Percentiles rank a stretch among this genome's conserved stretches.
Evolutionary conservation across 129 eudicot species (phyloP).

Genomic region (Artemisia argyi): DNA sequence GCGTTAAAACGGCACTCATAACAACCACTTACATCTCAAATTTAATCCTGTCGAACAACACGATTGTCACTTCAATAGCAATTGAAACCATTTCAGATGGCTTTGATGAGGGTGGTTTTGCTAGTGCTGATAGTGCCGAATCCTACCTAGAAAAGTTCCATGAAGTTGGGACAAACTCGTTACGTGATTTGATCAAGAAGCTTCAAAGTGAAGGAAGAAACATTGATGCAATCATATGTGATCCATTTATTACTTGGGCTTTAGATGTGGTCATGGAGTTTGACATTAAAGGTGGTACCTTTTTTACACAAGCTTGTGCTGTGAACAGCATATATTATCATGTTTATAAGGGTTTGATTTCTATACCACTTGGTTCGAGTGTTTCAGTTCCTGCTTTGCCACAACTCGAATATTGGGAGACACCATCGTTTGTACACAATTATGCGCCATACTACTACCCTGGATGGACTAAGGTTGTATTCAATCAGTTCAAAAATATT

Average conservation of each 20-base stretch:
- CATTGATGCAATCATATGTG: constrained; percentile 36
- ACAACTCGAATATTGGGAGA: constrained; percentile 18
- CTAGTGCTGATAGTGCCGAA: constrained; percentile 12
- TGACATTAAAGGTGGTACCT: constrained; percentile 38
- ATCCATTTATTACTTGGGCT: constrained; percentile 37
- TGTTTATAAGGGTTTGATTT: constrained; percentile 27
- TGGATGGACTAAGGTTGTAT: constrained; percentile 14
- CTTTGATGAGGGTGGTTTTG: constrained; percentile 4
- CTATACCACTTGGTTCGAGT: constrained; percentile 15
- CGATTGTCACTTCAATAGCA: not conserved
- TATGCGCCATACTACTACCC: constrained; percentile 10
- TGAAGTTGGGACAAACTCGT: constrained; percentile 2
- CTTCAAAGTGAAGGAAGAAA: constrained; percentile 15
- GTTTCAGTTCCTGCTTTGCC: constrained; percentile 25
- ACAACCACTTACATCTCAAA: constrained; percentile 17
- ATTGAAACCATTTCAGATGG: not conserved
- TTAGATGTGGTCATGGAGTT: constrained; percentile 32
- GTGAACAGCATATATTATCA: constrained; percentile 46
- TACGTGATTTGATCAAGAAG: constrained; percentile 3
- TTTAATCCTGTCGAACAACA: not conserved
- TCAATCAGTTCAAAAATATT: constrained; percentile 32
- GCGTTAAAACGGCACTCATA: constrained; percentile 32
- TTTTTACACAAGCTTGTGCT: constrained; percentile 55
- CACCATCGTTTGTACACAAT: constrained; percentile 35
- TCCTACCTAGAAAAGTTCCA: constrained; percentile 1